Evolutionary conservation across 2,329 filamentous ascomycete genomes (phyloP), one percentile per base, ranked within the genome.

Genomic region (Aureobasidium sp.): DNA sequence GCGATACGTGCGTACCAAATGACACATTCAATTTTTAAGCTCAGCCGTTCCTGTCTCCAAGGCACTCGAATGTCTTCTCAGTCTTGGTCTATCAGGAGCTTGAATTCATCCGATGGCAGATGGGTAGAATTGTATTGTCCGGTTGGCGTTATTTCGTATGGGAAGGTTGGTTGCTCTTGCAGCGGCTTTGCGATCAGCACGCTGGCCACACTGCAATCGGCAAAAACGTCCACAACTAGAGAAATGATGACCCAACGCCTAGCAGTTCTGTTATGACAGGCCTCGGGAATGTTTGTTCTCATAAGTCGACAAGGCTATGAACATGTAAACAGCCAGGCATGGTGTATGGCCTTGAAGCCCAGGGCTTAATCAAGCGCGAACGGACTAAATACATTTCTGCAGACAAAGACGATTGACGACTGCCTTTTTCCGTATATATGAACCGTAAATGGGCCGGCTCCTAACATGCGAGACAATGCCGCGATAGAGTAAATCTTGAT

Each of bases 1-100:
- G 56, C 56, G 56, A 60, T 60, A 60, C 56, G 56, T 60, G 25
- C 56, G 56, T 60, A 60, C 20, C 42, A 22, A 5, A n/a, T 25
- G 22, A 39, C 45, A 31, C 44, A 47, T n/a, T 27, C 15, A 47
- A 20, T n/a, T n/a, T 25, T 27, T n/a, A 27, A 20, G 20, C 42
- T 37, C 42, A 58, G 55, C 42, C 55, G 41, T 29, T 34, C 42
- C 55, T 14, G 31, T 34, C 4, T 47, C 42, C 55, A 25, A 47
- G 27, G n/a, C 27, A n/a, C 29, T 29, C 37, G 22, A 36, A 36
- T 37, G 29, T 29, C 52, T 31, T 55, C 17, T 25, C 25, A 31
- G 25, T 29, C 25, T 42, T 9, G 27, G n/a, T n/a, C 17, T 44
- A 34, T 8, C 3, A 20, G 44, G 25, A 44, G 14, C 4, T 17